These are phyloP conservation scores for Physocladia obscura DNA, from an alignment of 192 early-diverging fungal species.

Conservation along the genomic window DNA sequence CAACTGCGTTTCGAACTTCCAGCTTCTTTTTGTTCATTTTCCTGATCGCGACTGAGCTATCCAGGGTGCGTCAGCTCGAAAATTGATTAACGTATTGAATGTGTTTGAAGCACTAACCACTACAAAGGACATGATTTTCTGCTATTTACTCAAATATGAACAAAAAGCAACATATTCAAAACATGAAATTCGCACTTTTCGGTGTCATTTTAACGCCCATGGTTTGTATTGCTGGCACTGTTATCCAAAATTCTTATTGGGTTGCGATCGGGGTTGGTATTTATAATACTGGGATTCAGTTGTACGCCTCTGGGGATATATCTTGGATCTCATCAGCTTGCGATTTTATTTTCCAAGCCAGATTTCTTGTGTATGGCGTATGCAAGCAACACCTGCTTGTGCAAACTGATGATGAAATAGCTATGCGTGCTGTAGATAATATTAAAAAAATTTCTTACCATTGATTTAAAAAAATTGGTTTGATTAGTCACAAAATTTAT, in stretches of 20 bases:
- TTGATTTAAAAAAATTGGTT: background rate
- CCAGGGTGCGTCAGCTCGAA: background rate
- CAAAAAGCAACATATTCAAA: background rate
- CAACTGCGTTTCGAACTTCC: background rate
- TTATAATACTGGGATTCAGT: no score
- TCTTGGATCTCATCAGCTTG: background rate
- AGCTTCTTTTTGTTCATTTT: background rate
- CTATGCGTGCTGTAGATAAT: background rate
- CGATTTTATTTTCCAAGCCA: background rate
- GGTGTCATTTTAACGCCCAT: background rate
- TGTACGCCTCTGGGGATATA: background rate
- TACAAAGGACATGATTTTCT: background rate
- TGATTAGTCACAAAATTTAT: background rate
- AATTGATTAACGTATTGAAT: background rate
- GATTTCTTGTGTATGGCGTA: background rate
- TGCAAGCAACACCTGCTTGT: no score
- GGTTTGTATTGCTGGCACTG: no score
- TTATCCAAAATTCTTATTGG: constrained; percentile 6
- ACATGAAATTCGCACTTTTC: background rate
- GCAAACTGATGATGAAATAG: background rate
- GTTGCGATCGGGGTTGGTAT: background rate
- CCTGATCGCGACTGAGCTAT: background rate
- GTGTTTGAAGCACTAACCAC: constrained; percentile 11
- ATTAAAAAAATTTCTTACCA: background rate
- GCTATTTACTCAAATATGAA: background rate